Evolutionary conservation across 2,329 filamentous ascomycete species (phyloP).

Genomic region (Aspergillus sojae): DNA sequence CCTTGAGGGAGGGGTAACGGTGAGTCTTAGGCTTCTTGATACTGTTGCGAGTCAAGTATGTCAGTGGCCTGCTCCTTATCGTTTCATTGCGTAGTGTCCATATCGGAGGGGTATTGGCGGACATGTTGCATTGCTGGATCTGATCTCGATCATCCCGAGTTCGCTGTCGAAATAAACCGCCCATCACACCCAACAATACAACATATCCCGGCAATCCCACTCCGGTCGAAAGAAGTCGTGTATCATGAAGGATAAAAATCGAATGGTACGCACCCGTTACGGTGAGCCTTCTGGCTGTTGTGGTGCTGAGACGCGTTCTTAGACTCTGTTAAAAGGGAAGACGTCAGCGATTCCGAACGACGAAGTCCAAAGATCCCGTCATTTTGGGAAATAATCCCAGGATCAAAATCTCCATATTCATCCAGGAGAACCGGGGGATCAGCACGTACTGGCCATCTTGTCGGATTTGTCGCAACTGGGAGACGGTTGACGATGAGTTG

Average conservation of each 20-base stretch:
- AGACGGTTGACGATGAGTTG: conserved; percentile 40
- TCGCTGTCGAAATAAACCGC: not conserved
- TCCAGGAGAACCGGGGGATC: conserved; percentile 5
- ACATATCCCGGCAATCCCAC: conserved; percentile 8
- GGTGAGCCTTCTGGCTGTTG: conserved; percentile 97
- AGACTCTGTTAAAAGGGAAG: conserved; percentile 69
- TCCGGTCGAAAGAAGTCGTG: not conserved
- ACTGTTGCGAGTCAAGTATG: conserved; percentile 54
- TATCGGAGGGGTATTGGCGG: not conserved
- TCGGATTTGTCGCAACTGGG: conserved; percentile 44
- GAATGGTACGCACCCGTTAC: conserved; percentile 79
- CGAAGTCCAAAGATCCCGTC: not conserved
- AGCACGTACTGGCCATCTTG: conserved; percentile 51
- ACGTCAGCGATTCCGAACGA: conserved; percentile 28
- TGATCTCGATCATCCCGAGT: not conserved
- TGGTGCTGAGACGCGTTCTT: conserved; percentile 99
- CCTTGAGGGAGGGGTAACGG: conserved; percentile 98
- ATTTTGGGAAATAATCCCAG: not conserved
- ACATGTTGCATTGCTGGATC: conserved; percentile 5
- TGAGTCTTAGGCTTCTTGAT: conserved; percentile 99
- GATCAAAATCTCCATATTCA: conserved; percentile 1
- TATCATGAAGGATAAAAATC: conserved; percentile 10
- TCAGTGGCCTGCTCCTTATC: conserved; percentile 24
- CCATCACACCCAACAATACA: conserved; percentile 14
- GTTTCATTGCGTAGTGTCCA: not conserved